Evolutionary conservation across 495 filamentous ascomycete species (phyloP), one percentile per base, ranked within the genome.

Genomic region (Geoglossum glabrum): DNA sequence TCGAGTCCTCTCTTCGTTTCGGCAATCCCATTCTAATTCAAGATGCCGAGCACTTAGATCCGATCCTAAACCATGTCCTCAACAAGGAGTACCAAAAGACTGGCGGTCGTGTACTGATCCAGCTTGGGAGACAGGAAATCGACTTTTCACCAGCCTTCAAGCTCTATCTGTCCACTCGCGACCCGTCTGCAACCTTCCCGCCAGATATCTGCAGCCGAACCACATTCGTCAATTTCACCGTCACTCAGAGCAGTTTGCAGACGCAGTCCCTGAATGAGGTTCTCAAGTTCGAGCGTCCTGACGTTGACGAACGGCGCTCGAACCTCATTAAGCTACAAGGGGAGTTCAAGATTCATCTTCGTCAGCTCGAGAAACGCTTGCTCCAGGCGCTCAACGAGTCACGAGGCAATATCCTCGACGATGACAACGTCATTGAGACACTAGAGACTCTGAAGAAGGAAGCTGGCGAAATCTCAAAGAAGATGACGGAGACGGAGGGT

Each of bases 1-100:
- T 99, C 13, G 92, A 97, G 66, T 95, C 89, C 65, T 89, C 90
- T 21, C 77, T 99, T 55, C 85, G 92, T 67, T 99, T 99, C 71
- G 92, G 92, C 61, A 97, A 97, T 63, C 90, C 92, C 4, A 97
- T 99, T 61, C 80, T 99, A 54, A 96, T 99, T 62, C 92, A 99
- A 68, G 92, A 99, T 69, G 92, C 92, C 3, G 92, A 99, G 70
- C 86, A 97, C 66, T 70, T 99, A 56, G 92, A 99, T 66, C 92
- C 92, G 6, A 85, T 99, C 55, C 82, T 99, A 64, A 99, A 95
- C 67, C 93, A 99, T 65, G 90, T 99, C 50, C 80, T 99, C 68
- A 99, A 99, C 72, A 97, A 97, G 69, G 92, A 99, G 65, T 97
- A 99, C 69, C 92, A 99, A 69, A 95, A 89, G 72, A 99, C 92